Conservation (phyloP, 2,329 filamentous ascomycete species). For the Colletotrichum theobromicola region DNA sequence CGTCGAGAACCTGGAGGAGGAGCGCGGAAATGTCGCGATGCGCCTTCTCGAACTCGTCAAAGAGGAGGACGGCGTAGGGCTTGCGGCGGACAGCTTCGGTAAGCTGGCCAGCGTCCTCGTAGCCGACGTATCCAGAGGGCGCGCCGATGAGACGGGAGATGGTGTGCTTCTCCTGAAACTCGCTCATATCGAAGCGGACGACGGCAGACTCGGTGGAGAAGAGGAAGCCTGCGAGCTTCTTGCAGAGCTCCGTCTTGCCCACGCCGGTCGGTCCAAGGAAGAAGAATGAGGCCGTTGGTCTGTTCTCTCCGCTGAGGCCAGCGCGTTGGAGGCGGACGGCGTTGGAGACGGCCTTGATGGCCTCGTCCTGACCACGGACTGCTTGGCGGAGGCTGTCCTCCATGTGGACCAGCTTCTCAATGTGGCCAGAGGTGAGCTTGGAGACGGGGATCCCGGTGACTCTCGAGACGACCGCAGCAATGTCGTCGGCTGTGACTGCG, state of each 20-base stretch:
- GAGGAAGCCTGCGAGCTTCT: constrained; percentile 90
- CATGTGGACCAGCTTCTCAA: constrained; percentile 95
- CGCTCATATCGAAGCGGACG: constrained; percentile 95
- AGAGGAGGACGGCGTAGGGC: constrained; percentile 91
- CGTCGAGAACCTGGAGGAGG: constrained; percentile 91
- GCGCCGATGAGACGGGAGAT: constrained; percentile 91
- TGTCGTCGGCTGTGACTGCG: constrained; percentile 93
- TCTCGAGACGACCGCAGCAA: constrained; percentile 87
- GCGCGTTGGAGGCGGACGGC: constrained; percentile 94
- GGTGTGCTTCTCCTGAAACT: constrained; percentile 97
- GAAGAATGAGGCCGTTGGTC: constrained; percentile 94
- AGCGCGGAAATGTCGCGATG: constrained; percentile 93
- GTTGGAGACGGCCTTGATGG: constrained; percentile 87
- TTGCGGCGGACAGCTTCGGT: constrained; percentile 95
- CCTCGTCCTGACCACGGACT: constrained; percentile 93
- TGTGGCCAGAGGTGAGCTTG: constrained; percentile 91
- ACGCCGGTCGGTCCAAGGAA: constrained; percentile 97
- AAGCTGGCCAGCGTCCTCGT: constrained; percentile 94
- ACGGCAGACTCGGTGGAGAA: constrained; percentile 93
- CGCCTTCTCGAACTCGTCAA: constrained; percentile 98
- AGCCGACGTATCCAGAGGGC: constrained; percentile 93
- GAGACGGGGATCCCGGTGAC: constrained; percentile 92
- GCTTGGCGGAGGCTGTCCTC: constrained; percentile 85
- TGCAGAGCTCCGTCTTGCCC: constrained; percentile 96
- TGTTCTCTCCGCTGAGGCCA: constrained; percentile 88